Conservation (phyloP, 345 rosid genomes). For the Carallia brachiata region DNA sequence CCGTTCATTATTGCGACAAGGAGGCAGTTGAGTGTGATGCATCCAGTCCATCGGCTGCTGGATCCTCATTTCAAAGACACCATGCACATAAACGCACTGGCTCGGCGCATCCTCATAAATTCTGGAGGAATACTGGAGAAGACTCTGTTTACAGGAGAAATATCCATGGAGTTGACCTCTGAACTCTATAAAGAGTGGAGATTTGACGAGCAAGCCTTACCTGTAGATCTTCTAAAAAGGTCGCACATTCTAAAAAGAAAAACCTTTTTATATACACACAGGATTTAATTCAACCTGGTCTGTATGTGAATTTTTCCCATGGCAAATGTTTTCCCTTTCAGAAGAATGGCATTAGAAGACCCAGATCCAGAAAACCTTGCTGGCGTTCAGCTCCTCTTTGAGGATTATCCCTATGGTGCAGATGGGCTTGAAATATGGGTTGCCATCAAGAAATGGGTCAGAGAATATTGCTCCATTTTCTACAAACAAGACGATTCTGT, state of each 20-base stretch:
- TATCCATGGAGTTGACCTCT: conserved; percentile 57
- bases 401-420: conserved; percentile 61
- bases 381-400: conserved; percentile 43
- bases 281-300: neutral
- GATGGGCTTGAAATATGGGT: conserved; percentile 62
- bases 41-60: conserved; percentile 56
- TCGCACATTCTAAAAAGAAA: conserved; percentile 11
- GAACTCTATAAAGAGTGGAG: conserved; percentile 60
- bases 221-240: conserved; percentile 56
- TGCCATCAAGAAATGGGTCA: conserved; percentile 53
- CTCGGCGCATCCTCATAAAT: conserved; percentile 43
- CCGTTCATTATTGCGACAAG: conserved; percentile 71
- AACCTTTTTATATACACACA: too few species aligned
- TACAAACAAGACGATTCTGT: conserved; percentile 45
- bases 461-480: conserved; percentile 47
- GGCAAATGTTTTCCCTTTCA: conserved; percentile 20
- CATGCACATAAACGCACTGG: conserved; percentile 61
- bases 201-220: conserved; percentile 62
- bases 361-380: conserved; percentile 34
- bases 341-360: conserved; percentile 50
- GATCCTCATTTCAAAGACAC: conserved; percentile 75
- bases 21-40: conserved; percentile 63
- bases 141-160: conserved; percentile 41
- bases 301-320: neutral
- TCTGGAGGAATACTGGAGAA: conserved; percentile 62